Evolutionary conservation across 345 rosid species (phyloP), one percentile per base, ranked within the genome.

Genomic region (Arabidopsis suecica): DNA sequence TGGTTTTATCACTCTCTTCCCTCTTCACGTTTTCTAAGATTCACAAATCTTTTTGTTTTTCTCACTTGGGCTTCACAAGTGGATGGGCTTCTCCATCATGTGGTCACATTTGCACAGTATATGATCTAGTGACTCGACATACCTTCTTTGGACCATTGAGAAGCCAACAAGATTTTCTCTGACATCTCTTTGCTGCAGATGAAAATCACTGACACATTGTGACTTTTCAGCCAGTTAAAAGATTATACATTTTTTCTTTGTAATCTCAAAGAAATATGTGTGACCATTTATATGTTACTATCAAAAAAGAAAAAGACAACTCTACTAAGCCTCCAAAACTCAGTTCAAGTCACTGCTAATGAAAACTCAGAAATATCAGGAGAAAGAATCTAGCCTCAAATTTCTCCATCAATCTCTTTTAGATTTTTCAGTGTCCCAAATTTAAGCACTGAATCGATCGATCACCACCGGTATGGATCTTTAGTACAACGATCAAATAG

Each of bases 101-200:
- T 36, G 75, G 68, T 71, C 81, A 77, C 71, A 64, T 9, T 48
- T 57, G 47, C 20, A 74, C 69, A 84, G 58, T 41, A 85, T 78
- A 81, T 86, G 91, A 88, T 78, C 65, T 60, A 68, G 62, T 65
- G 61, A 59, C 78, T 71, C 65, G 67, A 80, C 76, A 78, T 11
- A 44, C 62, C 53, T 72, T 68, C 6, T 71, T 57, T 5, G 57
- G 64, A 72, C 73, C 77, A 70, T 49, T 49, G 18, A 50, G 36
- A 40, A 38, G 64, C 56, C 72, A 20, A 61, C 47, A 0, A 51
- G 11, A 53, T 11, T 41, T 51, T 50, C 42, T 72, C 74, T 68
- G 72, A 58, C 74, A 68, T 54, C 32, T 53, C 33, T 68, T 42
- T 41, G 33, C 49, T 61, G 69, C 74, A 76, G 57, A 76, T 69